A percentile compares a stretch with the other conserved stretches of the same genome.
Evolutionary conservation across 768 basidiomycete genomes (phyloP).

Genomic region (Rhodosporidiobolus sp.): DNA sequence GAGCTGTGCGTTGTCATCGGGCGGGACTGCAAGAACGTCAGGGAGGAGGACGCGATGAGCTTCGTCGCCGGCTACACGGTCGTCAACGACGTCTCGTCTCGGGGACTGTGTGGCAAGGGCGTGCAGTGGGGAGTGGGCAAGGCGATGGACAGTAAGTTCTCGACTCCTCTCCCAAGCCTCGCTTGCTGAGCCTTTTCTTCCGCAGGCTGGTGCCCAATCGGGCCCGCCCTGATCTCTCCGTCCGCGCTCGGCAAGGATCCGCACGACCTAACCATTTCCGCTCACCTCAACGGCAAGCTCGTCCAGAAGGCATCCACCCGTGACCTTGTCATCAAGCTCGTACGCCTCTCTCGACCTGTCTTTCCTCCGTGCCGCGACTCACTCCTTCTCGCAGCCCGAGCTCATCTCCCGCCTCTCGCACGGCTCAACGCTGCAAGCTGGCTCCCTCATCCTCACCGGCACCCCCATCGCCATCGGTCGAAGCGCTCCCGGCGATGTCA

Average conservation of each 20-base stretch:
- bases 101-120: conserved; percentile 35
- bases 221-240: conserved; percentile 24
- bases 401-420: conserved; percentile 46
- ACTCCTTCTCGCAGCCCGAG: conserved; percentile 41
- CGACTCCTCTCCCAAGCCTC: too few relatives aligned
- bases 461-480: conserved; percentile 39
- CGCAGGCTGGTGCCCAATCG: conserved; percentile 36
- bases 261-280: conserved; percentile 20
- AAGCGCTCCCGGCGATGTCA: not conserved
- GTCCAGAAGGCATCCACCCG: conserved; percentile 40
- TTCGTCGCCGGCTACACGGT: conserved; percentile 46
- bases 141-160: conserved; percentile 23
- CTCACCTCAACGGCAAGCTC: conserved; percentile 43
- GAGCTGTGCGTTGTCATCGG: conserved; percentile 49
- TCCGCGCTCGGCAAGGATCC: conserved; percentile 4
- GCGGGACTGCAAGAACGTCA: conserved; percentile 45
- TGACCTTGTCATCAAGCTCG: conserved; percentile 16
- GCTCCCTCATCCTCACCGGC: conserved; percentile 49
- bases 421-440: conserved; percentile 47
- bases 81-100: conserved; percentile 45
- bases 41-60: conserved; percentile 46
- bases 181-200: not conserved
- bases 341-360: not conserved
- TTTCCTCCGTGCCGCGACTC: conserved; percentile 10
- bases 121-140: conserved; percentile 39